Percentiles rank a stretch among this genome's conserved stretches.
phyloP scores from a whole-genome alignment of 2,329 filamentous ascomycete species.

The Leptographium wingfieldii region DNA sequence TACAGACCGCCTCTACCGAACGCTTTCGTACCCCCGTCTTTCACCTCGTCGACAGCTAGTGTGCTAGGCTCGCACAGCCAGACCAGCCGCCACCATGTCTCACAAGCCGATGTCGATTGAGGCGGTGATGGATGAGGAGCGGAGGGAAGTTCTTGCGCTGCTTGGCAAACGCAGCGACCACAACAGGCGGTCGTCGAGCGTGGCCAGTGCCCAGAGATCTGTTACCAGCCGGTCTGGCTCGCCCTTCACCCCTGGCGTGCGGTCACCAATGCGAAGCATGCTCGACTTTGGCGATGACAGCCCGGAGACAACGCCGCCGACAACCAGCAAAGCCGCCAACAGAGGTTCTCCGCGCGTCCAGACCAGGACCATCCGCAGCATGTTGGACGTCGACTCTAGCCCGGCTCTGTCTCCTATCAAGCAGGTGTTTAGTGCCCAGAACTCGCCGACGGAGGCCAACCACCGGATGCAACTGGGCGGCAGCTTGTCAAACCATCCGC shows the following conservation, averaged over 20 bases:
- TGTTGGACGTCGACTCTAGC: conserved; percentile 32
- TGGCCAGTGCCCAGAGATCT: conserved; percentile 12
- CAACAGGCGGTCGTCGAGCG: neutral
- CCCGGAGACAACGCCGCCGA: conserved; percentile 10
- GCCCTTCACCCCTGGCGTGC: conserved; percentile 38
- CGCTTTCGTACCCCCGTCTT: neutral
- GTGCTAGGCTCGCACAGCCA: neutral
- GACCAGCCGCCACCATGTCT: conserved; percentile 17
- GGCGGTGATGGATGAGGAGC: conserved; percentile 64
- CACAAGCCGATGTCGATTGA: conserved; percentile 57
- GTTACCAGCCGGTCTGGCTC: conserved; percentile 33
- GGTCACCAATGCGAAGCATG: conserved; percentile 58
- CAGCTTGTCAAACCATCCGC: conserved; percentile 22
- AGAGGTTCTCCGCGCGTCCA: conserved; percentile 22
- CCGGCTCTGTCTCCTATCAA: conserved; percentile 18
- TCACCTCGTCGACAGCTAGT: neutral
- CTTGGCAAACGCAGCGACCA: conserved; percentile 26
- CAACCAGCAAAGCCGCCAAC: conserved; percentile 10
- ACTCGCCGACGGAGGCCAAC: conserved; percentile 30
- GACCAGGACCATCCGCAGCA: conserved; percentile 33
- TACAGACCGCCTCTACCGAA: no score
- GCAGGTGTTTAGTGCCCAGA: conserved; percentile 29
- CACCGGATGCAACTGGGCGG: conserved; percentile 18
- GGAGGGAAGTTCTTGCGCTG: conserved; percentile 57
- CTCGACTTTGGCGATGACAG: conserved; percentile 38